Percentiles rank a stretch among this genome's conserved stretches.
Evolutionary conservation across 2,329 filamentous ascomycete species (phyloP).

Genomic region (Fusarium praegraminearum): DNA sequence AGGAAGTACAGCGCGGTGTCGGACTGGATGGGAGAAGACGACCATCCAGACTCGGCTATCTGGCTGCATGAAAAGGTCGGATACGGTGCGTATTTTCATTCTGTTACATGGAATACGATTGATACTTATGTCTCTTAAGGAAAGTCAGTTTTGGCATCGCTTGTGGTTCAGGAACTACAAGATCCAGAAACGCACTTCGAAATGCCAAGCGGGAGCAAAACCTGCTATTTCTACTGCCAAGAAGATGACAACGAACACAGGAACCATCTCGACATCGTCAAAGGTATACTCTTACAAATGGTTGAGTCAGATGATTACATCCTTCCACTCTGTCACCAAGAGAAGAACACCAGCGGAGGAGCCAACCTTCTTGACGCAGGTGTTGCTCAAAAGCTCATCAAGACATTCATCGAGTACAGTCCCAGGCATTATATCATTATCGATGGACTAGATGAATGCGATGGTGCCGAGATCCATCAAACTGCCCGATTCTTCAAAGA

Average conservation of each 20-base stretch:
- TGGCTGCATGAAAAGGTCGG: constrained; percentile 9
- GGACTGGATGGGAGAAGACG: constrained; percentile 13
- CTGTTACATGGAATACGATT: fast-evolving
- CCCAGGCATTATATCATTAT: constrained; percentile 5
- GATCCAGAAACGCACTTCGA: fast-evolving
- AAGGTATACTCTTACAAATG: constrained; percentile 10
- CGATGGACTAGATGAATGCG: background rate
- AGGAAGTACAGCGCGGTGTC: constrained; percentile 1
- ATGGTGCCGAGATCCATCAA: background rate
- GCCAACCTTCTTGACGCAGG: background rate
- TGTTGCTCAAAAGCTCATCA: background rate
- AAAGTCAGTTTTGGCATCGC: background rate
- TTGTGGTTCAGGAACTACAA: background rate
- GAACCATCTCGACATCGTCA: background rate
- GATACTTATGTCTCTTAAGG: fast-evolving
- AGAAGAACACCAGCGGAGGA: background rate
- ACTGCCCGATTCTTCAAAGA: constrained; percentile 1
- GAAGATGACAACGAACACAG: background rate
- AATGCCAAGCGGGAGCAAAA: background rate
- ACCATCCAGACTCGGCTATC: constrained; percentile 3
- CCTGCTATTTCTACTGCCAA: constrained; percentile 18
- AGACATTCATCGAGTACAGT: background rate
- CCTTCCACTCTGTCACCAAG: constrained; percentile 3
- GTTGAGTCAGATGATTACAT: constrained; percentile 2
- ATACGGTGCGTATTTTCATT: background rate